Base-by-base conservation (phyloP, 768 basidiomycete genomes). In the Lentinula guzmanii region DNA sequence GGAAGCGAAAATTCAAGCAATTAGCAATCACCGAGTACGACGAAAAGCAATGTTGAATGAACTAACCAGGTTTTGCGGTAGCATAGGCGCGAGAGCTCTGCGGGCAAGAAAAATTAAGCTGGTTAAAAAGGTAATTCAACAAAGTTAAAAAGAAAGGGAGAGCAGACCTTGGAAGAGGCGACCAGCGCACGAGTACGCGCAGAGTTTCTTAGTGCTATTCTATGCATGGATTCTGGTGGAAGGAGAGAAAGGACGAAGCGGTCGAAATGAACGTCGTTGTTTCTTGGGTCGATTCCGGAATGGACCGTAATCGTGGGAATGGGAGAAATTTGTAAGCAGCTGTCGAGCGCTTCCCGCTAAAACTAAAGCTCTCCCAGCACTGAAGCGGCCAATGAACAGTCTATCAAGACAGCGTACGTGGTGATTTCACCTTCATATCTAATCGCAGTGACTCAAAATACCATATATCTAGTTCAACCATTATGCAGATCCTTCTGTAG, bases 41-140 rank as follows among this genome's bases (percentile, higher is more conserved):
- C 64, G 69, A 65, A 66, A 65, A 15, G 37, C 28, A 50, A 52
- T 55, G 58, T 6, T 53, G 65, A 52, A 43, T 64, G 57, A 60
- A 55, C 55, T 42, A 16, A 98, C 95, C 91, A 77, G 97, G 88
- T 82, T 99, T 99, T 70, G 95, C 95, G 69, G 96, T 95, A 69
- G 97, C 97, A 82, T 99, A 99, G 65, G 90, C 82, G 73, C 96
- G 92, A 72, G 86, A 75, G 55, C 62, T 81, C 76, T 69, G 70
- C 82, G 78, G 63, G 79, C 77, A 70, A 80, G 13, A 75, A 74
- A 68, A 52, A 58, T 68, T 41, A 33, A 58, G 53, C 43, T 28
- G 24, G 28, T 24, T 51, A 60, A 41, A 55, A 48, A 45, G 41
- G 31, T 62, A 41, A 52, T 69, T 58, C 72, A 31, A 52, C 31